Base-by-base conservation (phyloP, 176 grass and related monocot genomes). In the Raddia guianensis region DNA sequence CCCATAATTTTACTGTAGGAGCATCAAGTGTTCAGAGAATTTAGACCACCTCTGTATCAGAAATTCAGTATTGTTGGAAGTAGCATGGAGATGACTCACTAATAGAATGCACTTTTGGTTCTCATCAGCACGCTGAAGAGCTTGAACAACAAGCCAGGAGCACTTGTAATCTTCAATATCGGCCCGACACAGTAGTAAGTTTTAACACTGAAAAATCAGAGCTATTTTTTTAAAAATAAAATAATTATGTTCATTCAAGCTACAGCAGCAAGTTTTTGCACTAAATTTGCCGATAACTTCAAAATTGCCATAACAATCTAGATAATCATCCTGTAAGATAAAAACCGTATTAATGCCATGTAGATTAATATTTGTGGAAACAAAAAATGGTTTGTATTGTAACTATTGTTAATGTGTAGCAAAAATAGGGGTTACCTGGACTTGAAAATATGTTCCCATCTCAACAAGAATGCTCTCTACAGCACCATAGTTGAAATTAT, bases 141-240 rank as follows among this genome's bases (percentile, higher is more conserved):
- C 97, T 90, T 99, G 93, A 63, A 99, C 97, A 74, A 99, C 88
- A 49, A 99, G 84, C 97, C 97, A 99, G 45, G 97, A 99, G 82
- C 97, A 99, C 49, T 99, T 99, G 80, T 89, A 99, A 80, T 99
- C 97, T 82, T 99, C 88, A 84, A 99, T 99, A 33, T 99, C 97
- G 69, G 97, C 59, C 97, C 96, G 4, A 99, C 95, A n/a, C 97
- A 96, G 80, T 65, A 33, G 55, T 47, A 73, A 73, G 33, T 53
- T 11, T 37, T 21, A 60, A 40, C 45, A 78, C 37, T 11, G 11
- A 83, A 86, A 83, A 54, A 82, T 80, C 5, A 70, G 37, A 72
- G 8, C 11, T 75, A 59, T 1, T 3, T 42, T 20, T 1, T 3
- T 33, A 34, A 62, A 40, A 37, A 77, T 37, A 61, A 7, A 80